Evolutionary conservation across 441 rosid genomes (phyloP).

Genomic region (Arabidopsis hybrid): DNA sequence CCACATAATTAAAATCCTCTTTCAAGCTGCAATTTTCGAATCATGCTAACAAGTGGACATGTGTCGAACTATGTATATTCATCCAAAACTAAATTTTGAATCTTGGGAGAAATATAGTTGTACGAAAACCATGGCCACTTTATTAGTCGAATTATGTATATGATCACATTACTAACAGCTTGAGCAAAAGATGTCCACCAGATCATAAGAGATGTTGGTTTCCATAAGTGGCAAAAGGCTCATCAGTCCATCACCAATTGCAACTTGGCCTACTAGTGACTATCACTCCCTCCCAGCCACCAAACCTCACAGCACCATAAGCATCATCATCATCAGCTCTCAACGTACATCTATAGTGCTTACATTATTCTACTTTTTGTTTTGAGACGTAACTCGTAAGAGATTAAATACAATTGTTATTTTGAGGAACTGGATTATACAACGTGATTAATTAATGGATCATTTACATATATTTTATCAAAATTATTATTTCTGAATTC

Average conservation of each 20-base stretch:
- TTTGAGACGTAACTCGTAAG: not conserved
- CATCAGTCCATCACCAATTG: conserved; percentile 15
- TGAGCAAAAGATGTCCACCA: conserved; percentile 4
- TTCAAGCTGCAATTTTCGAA: too few relatives aligned
- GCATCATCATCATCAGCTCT: conserved; percentile 17
- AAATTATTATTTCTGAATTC: not conserved
- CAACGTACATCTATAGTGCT: conserved; percentile 8
- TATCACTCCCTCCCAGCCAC: conserved; percentile 20
- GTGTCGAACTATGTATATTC: too few relatives aligned
- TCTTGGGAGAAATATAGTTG: too few relatives aligned
- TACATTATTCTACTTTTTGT: not conserved
- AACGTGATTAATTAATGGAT: not conserved
- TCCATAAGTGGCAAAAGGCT: conserved; percentile 31
- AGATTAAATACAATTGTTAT: not conserved
- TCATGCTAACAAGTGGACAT: too few relatives aligned
- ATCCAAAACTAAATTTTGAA: too few relatives aligned
- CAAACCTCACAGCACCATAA: not conserved
- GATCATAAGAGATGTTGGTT: conserved; percentile 19
- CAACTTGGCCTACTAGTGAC: conserved; percentile 31
- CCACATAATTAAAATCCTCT: too few relatives aligned
- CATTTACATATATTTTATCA: not conserved
- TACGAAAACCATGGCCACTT: too few relatives aligned
- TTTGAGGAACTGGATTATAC: too few relatives aligned
- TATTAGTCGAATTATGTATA: too few relatives aligned
- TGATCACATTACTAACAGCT: not conserved